Base-by-base conservation (phyloP, 352 stramenopile genomes). In the Globisporangium apiculatum region DNA sequence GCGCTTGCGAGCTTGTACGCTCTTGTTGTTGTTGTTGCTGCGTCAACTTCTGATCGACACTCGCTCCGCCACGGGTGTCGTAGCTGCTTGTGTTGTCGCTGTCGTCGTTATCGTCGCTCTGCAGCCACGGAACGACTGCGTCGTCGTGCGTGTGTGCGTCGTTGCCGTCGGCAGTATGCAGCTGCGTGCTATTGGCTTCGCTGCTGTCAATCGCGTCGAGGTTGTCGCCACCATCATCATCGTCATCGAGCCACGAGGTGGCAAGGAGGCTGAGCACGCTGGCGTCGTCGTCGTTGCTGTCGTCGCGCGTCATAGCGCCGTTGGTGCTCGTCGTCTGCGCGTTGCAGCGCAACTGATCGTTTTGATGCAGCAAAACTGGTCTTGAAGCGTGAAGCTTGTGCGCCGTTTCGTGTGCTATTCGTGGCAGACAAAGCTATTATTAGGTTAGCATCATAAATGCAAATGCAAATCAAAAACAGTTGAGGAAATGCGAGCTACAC, bases 41-140 rank as follows among this genome's bases (percentile, higher is more conserved):
- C 5, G 11, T 12, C 11, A 43, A 11, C 4, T 14, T 15, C 7
- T 24, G 11, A 15, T 48, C 10, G 10, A 8, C 43, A 6, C 43
- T 15, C 24, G 24, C 24, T 31, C 24, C 24, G 2, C 24, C 24
- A 31, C 24, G 24, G 24, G 24, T 31, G 24, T 31, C 24, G 24
- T 31, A 15, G 5, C 43, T 18, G 60, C 66, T 3, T 56, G 24
- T 55, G n/a, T 54, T 46, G 10, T 47, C 54, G 31, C 18, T 41
- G 42, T 63, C 66, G 36, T 71, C 69, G 15, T 69, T 53, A 5
- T 73, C 60, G 15, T 77, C 68, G 11, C 65, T 67, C 35, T 57
- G 57, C 17, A 45, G 35, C 55, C 61, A 67, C 7, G 55, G 52
- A 37, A 55, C 51, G 43, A 64, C 58, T 4, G 52, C 42, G 18